phyloP scores from a whole-genome alignment of 345 rosid genomes.

The Viola odorata region DNA sequence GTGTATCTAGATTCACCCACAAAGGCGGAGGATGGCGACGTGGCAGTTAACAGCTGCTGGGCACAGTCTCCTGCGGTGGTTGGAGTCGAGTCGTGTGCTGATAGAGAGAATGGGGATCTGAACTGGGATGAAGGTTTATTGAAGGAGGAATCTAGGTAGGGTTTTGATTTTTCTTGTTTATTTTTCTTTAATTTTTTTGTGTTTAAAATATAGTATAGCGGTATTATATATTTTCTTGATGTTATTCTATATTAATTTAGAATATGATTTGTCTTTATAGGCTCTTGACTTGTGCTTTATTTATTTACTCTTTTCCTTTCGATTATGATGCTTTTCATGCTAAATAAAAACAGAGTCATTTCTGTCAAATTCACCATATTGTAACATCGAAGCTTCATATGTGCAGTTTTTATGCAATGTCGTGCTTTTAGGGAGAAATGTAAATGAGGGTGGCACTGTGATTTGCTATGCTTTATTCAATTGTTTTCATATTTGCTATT shows the following conservation, averaged over 20 bases:
- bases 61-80: neutral
- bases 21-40: slow-evolving; percentile 22
- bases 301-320: too few relatives aligned
- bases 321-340: too few relatives aligned
- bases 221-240: neutral
- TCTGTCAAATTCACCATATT: neutral
- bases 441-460: neutral
- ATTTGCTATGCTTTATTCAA: neutral
- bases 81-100: slow-evolving; percentile 8
- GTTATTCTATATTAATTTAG: neutral
- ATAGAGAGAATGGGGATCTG: slow-evolving; percentile 1
- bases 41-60: slow-evolving; percentile 5
- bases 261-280: too few relatives aligned
- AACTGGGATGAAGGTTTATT: neutral
- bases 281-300: too few relatives aligned
- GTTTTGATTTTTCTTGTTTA: neutral
- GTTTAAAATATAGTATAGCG: neutral
- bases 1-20: too few relatives aligned
- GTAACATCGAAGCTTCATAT: too few relatives aligned
- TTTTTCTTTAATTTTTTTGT: neutral
- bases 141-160: slow-evolving; percentile 17
- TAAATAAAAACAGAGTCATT: neutral
- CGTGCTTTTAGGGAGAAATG: neutral
- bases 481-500: neutral
- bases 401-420: neutral